Evolutionary conservation across 371 early-diverging fungal genomes (phyloP).

Genomic region (Syncephalis plumigaleata): DNA sequence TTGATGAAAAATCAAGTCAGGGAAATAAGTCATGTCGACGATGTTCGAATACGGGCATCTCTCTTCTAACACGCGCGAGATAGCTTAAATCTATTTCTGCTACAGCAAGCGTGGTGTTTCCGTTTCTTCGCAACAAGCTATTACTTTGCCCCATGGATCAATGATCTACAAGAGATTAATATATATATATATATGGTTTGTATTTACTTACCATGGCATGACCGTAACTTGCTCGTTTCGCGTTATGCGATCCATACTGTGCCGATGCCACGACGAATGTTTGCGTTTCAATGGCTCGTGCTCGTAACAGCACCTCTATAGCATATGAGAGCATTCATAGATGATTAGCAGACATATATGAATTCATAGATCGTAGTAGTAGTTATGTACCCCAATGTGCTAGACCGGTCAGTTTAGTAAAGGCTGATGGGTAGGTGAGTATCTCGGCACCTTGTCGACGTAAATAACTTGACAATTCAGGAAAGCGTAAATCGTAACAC

Average conservation of each 20-base stretch:
- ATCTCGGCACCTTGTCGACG: conserved; percentile 46
- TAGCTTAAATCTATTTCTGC: conserved; percentile 43
- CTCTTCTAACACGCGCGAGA: conserved; percentile 32
- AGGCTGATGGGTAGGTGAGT: conserved; percentile 71
- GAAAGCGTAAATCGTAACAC: conserved; percentile 76
- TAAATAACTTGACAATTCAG: conserved; percentile 41
- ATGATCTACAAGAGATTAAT: conserved; percentile 21
- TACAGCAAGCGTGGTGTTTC: conserved; percentile 28
- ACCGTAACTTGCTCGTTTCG: conserved; percentile 54
- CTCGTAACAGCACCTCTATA: conserved; percentile 48
- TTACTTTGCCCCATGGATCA: conserved; percentile 49
- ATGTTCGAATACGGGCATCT: conserved; percentile 61
- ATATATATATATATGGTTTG: not conserved
- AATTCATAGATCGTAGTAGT: not conserved
- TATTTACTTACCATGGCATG: conserved; percentile 43
- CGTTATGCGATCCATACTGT: conserved; percentile 60
- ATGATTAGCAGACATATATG: not conserved
- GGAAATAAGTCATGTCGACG: conserved; percentile 44
- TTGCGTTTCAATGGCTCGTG: conserved; percentile 79
- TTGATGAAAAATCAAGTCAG: too few relatives aligned
- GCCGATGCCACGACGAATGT: conserved; percentile 45
- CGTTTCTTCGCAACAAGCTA: conserved; percentile 38
- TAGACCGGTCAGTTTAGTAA: conserved; percentile 62
- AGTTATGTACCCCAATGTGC: conserved; percentile 60
- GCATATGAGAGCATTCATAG: not conserved